These are phyloP conservation scores for Marasmius tenuissimus DNA, from an alignment of 1,284 basidiomycete genomes.

Conservation along the genomic window DNA sequence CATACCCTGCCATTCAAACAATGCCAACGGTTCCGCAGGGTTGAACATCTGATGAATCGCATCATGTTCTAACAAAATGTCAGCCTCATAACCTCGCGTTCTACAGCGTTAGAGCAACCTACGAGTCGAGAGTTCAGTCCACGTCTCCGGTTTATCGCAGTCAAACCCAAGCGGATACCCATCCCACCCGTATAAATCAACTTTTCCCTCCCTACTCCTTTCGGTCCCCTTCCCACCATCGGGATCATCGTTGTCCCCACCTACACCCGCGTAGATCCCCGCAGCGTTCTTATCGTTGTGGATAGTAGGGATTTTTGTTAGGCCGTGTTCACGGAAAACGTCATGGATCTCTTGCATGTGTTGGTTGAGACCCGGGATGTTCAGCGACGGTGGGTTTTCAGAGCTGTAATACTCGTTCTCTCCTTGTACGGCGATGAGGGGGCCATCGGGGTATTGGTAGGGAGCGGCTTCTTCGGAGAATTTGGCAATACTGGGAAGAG, in stretches of 20 bases:
- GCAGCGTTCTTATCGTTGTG: constrained; percentile 38
- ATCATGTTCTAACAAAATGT: constrained; percentile 24
- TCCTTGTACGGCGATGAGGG: constrained; percentile 47
- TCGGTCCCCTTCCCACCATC: no score
- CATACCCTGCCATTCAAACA: constrained; percentile 39
- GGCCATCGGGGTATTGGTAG: constrained; percentile 40
- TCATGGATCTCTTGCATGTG: constrained; percentile 45
- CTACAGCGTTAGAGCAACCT: constrained; percentile 12
- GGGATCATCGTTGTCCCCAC: no score
- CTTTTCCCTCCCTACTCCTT: constrained; percentile 24
- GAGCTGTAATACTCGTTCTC: constrained; percentile 48
- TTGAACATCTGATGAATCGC: constrained; percentile 30
- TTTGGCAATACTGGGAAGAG: no score
- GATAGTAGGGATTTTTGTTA: constrained; percentile 43
- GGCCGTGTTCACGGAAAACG: constrained; percentile 33
- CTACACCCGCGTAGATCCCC: constrained; percentile 25
- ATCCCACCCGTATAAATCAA: constrained; percentile 49
- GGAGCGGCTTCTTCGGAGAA: neutral
- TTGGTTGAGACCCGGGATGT: constrained; percentile 30
- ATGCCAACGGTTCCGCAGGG: constrained; percentile 35
- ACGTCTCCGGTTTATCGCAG: constrained; percentile 44
- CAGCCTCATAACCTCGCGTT: neutral
- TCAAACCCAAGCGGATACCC: constrained; percentile 52
- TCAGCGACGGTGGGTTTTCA: constrained; percentile 11
- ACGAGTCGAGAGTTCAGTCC: constrained; percentile 39